A percentile compares a stretch with the other conserved stretches of the same genome.
phyloP scores from a whole-genome alignment of 331 rosid genomes.

The Stylosanthes scabra region DNA sequence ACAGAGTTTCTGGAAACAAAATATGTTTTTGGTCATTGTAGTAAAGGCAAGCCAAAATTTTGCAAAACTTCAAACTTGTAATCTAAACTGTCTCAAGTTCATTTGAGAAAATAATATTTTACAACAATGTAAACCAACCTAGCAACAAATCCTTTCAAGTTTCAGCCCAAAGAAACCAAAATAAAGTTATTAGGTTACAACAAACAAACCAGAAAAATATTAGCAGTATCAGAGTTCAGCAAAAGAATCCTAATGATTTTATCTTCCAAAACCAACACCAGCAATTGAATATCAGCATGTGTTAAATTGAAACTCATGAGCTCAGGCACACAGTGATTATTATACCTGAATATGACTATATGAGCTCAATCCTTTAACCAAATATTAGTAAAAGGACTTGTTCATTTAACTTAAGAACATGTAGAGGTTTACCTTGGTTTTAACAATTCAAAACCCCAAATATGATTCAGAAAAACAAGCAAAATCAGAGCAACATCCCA shows the following conservation, averaged over 20 bases:
- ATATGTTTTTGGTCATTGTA: too few relatives aligned
- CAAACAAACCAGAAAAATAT: background rate
- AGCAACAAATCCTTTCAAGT: background rate
- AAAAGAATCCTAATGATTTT: background rate
- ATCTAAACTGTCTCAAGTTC: background rate
- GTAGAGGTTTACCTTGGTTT: background rate
- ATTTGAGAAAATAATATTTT: background rate
- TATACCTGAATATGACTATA: background rate
- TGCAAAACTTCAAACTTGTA: background rate
- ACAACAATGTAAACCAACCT: background rate
- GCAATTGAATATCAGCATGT: background rate
- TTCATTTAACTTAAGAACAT: background rate
- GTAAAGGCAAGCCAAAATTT: background rate
- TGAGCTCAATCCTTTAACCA: background rate
- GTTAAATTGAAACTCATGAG: background rate
- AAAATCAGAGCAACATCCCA: background rate
- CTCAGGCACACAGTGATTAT: background rate
- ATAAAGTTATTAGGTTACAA: background rate
- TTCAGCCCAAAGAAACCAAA: background rate
- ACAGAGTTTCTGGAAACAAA: background rate
- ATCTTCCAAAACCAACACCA: conserved; percentile 6
- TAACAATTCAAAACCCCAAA: background rate
- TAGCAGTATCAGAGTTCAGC: background rate
- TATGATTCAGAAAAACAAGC: background rate
- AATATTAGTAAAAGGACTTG: background rate